Evolutionary conservation across 1,284 basidiomycete species (phyloP).

Genomic region (Tylopilus sp.): DNA sequence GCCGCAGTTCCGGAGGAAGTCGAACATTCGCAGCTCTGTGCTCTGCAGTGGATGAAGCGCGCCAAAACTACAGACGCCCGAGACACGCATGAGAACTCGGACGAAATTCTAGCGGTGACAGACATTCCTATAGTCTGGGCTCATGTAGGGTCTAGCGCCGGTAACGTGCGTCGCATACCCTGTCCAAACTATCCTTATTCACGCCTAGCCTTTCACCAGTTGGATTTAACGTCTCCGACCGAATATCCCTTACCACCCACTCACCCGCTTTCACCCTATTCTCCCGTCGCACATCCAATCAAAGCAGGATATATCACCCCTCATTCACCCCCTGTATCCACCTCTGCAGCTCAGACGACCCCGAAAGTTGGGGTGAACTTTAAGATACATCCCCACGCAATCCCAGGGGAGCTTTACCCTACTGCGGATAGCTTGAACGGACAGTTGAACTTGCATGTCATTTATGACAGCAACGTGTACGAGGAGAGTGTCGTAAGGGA

Average conservation of each 20-base stretch:
- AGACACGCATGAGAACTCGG: background rate
- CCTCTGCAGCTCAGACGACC: background rate
- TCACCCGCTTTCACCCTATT: conserved; percentile 21
- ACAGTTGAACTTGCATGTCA: conserved; percentile 32
- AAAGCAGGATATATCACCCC: conserved; percentile 23
- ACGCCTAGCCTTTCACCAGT: background rate
- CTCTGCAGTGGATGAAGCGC: conserved; percentile 17
- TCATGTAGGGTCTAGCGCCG: conserved; percentile 5
- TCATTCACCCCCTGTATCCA: background rate
- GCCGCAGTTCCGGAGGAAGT: conserved; percentile 30
- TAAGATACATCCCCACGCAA: conserved; percentile 36
- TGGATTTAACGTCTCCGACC: conserved; percentile 8
- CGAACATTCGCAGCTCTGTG: conserved; percentile 23
- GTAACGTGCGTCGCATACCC: background rate
- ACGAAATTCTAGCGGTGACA: background rate
- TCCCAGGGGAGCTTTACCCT: conserved; percentile 48
- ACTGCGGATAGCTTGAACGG: conserved; percentile 29
- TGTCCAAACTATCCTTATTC: background rate
- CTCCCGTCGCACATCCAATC: conserved; percentile 12
- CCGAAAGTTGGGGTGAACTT: conserved; percentile 6
- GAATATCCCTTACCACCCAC: conserved; percentile 24
- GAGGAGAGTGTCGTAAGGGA: conserved; percentile 36
- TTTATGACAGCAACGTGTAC: conserved; percentile 44
- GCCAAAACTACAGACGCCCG: no score
- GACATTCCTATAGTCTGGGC: conserved; percentile 12